phyloP scores from a whole-genome alignment of 805 yeast species.

The Cyberlindnera bimundalis region DNA sequence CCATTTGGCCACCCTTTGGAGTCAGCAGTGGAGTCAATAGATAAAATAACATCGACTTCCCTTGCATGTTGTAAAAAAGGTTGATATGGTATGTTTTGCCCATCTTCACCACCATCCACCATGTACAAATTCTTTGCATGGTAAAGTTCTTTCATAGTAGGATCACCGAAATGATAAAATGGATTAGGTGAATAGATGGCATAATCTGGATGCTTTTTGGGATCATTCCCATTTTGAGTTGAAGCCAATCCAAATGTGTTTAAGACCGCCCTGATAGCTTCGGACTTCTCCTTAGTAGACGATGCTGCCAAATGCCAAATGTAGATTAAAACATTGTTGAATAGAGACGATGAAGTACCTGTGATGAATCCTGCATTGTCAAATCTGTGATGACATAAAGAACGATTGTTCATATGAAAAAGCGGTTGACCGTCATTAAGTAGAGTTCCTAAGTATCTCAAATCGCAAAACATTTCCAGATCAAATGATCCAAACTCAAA shows the following conservation, averaged over 20 bases:
- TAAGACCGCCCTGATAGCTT: slow-evolving; percentile 37
- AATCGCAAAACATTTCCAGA: slow-evolving; percentile 44
- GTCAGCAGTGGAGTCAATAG: slow-evolving; percentile 59
- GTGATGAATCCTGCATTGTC: slow-evolving; percentile 59
- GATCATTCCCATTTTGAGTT: slow-evolving; percentile 31
- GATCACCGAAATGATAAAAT: slow-evolving; percentile 36
- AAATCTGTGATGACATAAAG: slow-evolving; percentile 47
- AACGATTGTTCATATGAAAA: slow-evolving; percentile 23
- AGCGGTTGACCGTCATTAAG: slow-evolving; percentile 41
- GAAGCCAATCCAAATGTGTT: slow-evolving; percentile 43
- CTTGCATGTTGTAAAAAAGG: slow-evolving; percentile 64
- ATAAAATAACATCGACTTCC: slow-evolving; percentile 58
- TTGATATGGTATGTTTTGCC: slow-evolving; percentile 64
- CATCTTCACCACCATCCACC: slow-evolving; percentile 81
- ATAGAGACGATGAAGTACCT: slow-evolving; percentile 62
- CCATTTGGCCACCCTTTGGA: slow-evolving; percentile 56
- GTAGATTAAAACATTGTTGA: slow-evolving; percentile 46
- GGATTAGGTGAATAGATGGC: slow-evolving; percentile 65
- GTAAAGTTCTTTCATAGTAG: slow-evolving; percentile 20
- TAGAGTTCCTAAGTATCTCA: slow-evolving; percentile 50
- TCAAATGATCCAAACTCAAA: slow-evolving; percentile 73
- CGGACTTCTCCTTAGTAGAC: slow-evolving; percentile 27
- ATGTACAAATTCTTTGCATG: slow-evolving; percentile 36
- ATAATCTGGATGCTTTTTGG: slow-evolving; percentile 47
- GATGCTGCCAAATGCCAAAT: slow-evolving; percentile 36